phyloP scores from a whole-genome alignment of 352 stramenopile genomes.

The Globisporangium canariense region DNA sequence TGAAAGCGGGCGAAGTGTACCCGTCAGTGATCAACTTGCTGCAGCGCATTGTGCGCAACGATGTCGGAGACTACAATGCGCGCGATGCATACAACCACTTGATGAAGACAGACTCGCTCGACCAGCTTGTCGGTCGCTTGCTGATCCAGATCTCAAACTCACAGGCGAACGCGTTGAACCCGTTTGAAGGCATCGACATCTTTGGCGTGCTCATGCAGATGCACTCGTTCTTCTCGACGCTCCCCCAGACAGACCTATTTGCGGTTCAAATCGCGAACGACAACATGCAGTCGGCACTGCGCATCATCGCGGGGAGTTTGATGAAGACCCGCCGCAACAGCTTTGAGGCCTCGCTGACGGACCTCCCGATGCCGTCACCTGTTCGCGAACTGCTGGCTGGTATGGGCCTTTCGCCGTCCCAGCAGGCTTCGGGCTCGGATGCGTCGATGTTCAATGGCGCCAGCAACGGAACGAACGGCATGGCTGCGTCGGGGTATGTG shows the following conservation, averaged over 20 bases:
- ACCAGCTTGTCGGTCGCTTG: slow-evolving; percentile 73
- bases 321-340: slow-evolving; percentile 40
- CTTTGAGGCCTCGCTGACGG: slow-evolving; percentile 60
- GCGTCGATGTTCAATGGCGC: slow-evolving; percentile 19
- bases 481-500: slow-evolving; percentile 1
- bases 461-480: slow-evolving; percentile 10
- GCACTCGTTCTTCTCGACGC: slow-evolving; percentile 82
- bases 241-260: slow-evolving; percentile 60
- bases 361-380: slow-evolving; percentile 52
- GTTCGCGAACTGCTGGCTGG: slow-evolving; percentile 44
- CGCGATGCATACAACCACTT: slow-evolving; percentile 68
- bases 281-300: slow-evolving; percentile 69
- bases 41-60: slow-evolving; percentile 75
- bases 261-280: slow-evolving; percentile 69
- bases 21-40: slow-evolving; percentile 76
- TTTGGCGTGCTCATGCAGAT: slow-evolving; percentile 85
- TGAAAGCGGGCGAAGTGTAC: slow-evolving; percentile 68
- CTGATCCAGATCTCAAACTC: slow-evolving; percentile 58
- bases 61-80: slow-evolving; percentile 77
- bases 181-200: slow-evolving; percentile 78
- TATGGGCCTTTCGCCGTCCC: slow-evolving; percentile 30
- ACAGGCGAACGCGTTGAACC: slow-evolving; percentile 55
- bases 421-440: slow-evolving; percentile 20
- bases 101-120: slow-evolving; percentile 72
- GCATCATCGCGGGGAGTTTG: slow-evolving; percentile 64